Base-by-base conservation (phyloP, 1,139 yeast genomes). In the Zygosaccharomyces sapae region DNA sequence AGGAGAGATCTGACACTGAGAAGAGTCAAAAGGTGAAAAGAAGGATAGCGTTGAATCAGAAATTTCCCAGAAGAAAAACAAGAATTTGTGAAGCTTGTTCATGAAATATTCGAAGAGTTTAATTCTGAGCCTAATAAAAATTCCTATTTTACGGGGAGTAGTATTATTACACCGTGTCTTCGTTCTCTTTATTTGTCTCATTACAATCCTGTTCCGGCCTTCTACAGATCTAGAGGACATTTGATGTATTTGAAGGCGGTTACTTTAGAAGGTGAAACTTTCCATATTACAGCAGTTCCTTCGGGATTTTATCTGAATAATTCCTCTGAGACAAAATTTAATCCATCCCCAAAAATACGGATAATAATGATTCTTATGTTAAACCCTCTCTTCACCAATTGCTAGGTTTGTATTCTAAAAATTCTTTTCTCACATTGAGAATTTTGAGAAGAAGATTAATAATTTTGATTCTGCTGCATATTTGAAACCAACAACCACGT, bases 131-230 rank as follows among this genome's bases (percentile, higher is more conserved):
- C 56, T 13, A 49, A 55, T 5, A 52, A 52, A 25, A 57, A 56
- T 22, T 43, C 60, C 10, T 48, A 55, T 45, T 49, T 54, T 30
- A 58, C 67, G 2, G 64, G 65, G 16, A 46, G 57, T 8, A 57
- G 59, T 37, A 46, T 65, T 25, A 55, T 66, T 20, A 58, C 66
- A 1, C 71, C 74, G 41, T 65, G 70, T 48, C 60, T 68, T n/a
- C 75, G 78, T 42, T 72, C 75, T 9, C 72, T 89, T 51, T 76
- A 74, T 46, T 65, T 88, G 43, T 86, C 96, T n/a, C 80, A 80
- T 49, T 90, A 96, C 94, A 83, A 87, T 54, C 94, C 95, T 9
- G 88, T 84, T 16, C 89, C 95, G n/a, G 71, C 75, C 41, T 66
- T 70, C 25, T 67, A 67, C 54, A 82, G 77, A 62, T 54, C 75